phyloP scores from a whole-genome alignment of 2,329 filamentous ascomycete species.

The Arthrocladium fulminans region DNA sequence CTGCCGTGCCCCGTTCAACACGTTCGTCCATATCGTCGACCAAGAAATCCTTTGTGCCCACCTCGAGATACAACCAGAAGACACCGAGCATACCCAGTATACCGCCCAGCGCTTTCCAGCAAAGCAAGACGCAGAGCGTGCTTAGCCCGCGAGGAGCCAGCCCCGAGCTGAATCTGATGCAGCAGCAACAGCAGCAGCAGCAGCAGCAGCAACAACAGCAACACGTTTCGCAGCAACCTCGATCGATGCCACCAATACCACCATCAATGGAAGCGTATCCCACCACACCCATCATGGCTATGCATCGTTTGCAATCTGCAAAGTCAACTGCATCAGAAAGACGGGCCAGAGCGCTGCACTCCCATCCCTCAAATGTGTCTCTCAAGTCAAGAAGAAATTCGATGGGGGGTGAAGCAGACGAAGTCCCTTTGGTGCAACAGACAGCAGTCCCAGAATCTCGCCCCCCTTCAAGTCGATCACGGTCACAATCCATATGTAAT shows the following conservation, averaged over 20 bases:
- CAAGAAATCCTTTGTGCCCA: conserved; percentile 15
- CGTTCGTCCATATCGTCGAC: conserved; percentile 17
- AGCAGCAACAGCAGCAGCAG: neutral
- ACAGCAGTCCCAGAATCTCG: neutral
- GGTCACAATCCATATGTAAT: conserved; percentile 5
- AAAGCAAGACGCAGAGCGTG: neutral
- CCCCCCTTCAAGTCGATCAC: neutral
- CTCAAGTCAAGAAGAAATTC: neutral
- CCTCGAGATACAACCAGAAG: conserved; percentile 23
- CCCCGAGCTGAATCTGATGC: neutral
- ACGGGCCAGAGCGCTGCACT: conserved; percentile 18
- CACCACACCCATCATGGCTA: conserved; percentile 4
- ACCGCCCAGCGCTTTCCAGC: neutral
- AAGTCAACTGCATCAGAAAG: conserved; percentile 21
- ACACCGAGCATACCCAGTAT: conserved; percentile 3
- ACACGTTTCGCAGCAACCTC: neutral
- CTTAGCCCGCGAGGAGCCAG: neutral
- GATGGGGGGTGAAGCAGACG: neutral
- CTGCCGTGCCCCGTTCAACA: conserved; percentile 8
- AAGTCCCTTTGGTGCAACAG: neutral
- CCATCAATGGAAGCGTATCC: conserved; percentile 11
- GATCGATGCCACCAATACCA: neutral
- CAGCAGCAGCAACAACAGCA: neutral
- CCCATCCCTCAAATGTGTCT: conserved; percentile 19
- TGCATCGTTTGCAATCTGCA: conserved; percentile 10